Evolutionary conservation across 768 basidiomycete species (phyloP).

Genomic region (Xerocomellus dryophilus): DNA sequence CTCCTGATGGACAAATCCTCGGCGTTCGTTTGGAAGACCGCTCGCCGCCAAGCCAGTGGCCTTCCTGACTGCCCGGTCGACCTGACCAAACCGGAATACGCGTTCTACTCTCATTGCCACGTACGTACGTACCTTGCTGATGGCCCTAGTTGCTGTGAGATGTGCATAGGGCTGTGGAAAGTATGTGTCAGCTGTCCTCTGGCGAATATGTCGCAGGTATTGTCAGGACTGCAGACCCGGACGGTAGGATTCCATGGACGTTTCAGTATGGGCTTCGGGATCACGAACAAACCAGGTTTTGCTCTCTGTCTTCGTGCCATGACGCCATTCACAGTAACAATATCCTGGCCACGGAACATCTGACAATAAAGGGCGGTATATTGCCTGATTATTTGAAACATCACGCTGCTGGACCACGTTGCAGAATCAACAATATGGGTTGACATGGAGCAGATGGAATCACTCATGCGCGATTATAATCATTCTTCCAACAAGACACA

Average conservation of each 20-base stretch:
- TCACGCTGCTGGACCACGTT: neutral
- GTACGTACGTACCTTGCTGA: neutral
- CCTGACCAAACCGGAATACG: constrained; percentile 1
- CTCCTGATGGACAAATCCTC: neutral
- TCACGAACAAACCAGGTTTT: neutral
- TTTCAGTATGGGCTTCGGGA: neutral
- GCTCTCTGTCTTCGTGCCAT: too few species aligned
- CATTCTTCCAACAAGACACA: neutral
- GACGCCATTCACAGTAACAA: neutral
- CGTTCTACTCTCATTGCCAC: neutral
- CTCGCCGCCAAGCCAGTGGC: neutral
- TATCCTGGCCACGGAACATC: neutral
- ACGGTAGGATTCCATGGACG: neutral
- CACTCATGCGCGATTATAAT: neutral
- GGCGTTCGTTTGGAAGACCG: neutral
- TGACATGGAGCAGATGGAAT: neutral
- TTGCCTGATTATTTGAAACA: neutral
- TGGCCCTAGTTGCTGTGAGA: neutral
- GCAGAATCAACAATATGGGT: neutral
- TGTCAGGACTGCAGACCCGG: neutral
- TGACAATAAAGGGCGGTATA: neutral
- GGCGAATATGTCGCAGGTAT: neutral
- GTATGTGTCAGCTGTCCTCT: neutral
- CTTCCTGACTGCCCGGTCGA: neutral
- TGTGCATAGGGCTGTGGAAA: neutral